Base-by-base conservation (phyloP, 768 basidiomycete genomes). In the Gloeopeniophorella convolvens region DNA sequence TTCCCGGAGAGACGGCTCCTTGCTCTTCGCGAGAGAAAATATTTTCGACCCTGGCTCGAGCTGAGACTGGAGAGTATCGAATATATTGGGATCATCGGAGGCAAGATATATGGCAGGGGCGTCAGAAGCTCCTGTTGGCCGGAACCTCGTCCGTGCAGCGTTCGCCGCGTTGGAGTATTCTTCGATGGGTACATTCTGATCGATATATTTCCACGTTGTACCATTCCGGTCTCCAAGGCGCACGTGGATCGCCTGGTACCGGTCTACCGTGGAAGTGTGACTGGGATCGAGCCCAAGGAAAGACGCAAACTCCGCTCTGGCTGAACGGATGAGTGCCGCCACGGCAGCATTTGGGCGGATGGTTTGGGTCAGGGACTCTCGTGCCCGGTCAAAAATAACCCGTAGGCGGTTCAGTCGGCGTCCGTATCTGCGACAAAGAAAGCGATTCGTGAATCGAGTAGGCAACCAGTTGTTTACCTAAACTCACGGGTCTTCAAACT, bases 401-500 rank as follows among this genome's bases (percentile, higher is more conserved):
- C 75, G 77, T 26, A 74, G 56, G 13, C 85, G 76, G 55, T 81
- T 77, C 23, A 83, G 63, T 10, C 71, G 60, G 48, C 72, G 79
- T 0, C 63, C 73, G 62, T 79, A 82, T 44, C 83, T 83, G 49
- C 53, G 46, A 2, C 18, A 52, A 12, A 24, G 10, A 16, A 23
- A 32, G 24, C 39, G n/a, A 30, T 16, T 43, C 37, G 50, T 32
- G 18, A 9, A 16, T 5, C 26, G 9, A 5, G 24, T 23, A 18
- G 36, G 34, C 33, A 39, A 36, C 42, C 31, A 34, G 42, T 33
- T 27, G 32, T 15, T 35, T 30, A 9, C 42, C 18, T 36, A 42
- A 13, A 72, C 81, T 40, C 63, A 86, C 83, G 80, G 63, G 59
- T 87, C 70, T 60, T 84, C 79, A 58, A 80, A 86, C 39, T 74